Base-by-base conservation (phyloP, 768 basidiomycete genomes). In the Mrakia gelida region DNA sequence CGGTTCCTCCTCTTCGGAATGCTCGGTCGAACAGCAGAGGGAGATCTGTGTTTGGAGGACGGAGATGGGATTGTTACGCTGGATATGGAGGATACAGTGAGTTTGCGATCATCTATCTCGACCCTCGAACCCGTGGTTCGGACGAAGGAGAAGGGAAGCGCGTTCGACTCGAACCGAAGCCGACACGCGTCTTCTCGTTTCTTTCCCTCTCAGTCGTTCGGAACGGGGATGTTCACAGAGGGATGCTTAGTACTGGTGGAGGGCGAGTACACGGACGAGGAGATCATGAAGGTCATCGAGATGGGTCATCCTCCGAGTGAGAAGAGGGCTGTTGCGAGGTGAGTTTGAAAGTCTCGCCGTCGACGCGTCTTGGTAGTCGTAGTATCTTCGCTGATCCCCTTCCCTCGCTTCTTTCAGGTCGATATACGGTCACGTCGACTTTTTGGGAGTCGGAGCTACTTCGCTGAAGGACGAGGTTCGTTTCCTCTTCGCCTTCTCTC, bases 291-390 rank as follows among this genome's bases (percentile, higher is more conserved):
- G 80, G 93, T 98, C 9, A 89, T 94, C 80, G 97, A 95, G 28
- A 92, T 99, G 79, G 97, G 97, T 2, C 96, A 98, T 84, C 97
- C 97, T 1, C 97, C 97, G 16, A 96, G 95, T 82, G 97, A 99
- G 85, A 88, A 91, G 80, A 87, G 97, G 61, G 91, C 91, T 79
- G 90, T 89, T 2, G 91, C 96, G 23, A 88, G 94, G 93, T 94
- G 82, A 79, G 88, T 81, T 63, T 5, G 1, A 2, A 71, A 63
- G 9, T 32, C 67, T 15, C 30, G 16, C 30, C 30, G 49, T 28
- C 62, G 78, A 70, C 62, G 65, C 34, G 68, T 68, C 52, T 67
- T 84, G 0, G 54, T 38, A 18, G 13, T 71, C 21, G 45, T 1
- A 15, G 11, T 45, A 45, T 1, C 11, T 2, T 16, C 28, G 4